Evolutionary conservation across 2,329 filamentous ascomycete genomes (phyloP).

Genomic region (Aureobasidium sp.): DNA sequence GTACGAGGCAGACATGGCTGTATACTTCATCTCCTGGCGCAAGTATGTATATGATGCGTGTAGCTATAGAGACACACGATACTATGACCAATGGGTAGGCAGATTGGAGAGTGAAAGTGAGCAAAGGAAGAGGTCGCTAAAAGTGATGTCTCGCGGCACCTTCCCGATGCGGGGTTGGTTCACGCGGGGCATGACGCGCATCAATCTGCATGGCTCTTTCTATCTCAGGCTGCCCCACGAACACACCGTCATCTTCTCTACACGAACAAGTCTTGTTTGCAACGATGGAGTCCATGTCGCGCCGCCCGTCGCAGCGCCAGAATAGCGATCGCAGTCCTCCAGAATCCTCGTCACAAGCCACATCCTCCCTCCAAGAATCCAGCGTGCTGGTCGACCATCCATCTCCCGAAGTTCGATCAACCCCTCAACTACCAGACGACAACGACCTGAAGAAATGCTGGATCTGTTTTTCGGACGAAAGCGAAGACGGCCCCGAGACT

Average conservation of each 20-base stretch:
- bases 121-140: not conserved
- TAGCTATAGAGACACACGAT: too few relatives aligned
- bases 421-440: constrained; percentile 23
- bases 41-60: too few relatives aligned
- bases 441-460: constrained; percentile 51
- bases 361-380: not conserved
- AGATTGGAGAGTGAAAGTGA: not conserved
- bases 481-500: constrained; percentile 54
- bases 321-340: not conserved
- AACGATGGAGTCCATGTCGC: not conserved
- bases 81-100: too few relatives aligned
- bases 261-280: not conserved
- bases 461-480: constrained; percentile 63
- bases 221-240: not conserved
- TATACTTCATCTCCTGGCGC: too few relatives aligned
- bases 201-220: not conserved
- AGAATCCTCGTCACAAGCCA: not conserved
- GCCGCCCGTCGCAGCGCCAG: constrained; percentile 7
- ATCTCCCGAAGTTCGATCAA: not conserved
- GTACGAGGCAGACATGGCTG: too few relatives aligned
- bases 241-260: not conserved
- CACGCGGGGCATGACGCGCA: constrained; percentile 8
- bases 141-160: not conserved
- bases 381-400: constrained; percentile 7
- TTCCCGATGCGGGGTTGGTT: not conserved